Percentiles rank a stretch among this genome's conserved stretches.
phyloP scores from a whole-genome alignment of 768 basidiomycete genomes.

The Agrocybe chaxingu region DNA sequence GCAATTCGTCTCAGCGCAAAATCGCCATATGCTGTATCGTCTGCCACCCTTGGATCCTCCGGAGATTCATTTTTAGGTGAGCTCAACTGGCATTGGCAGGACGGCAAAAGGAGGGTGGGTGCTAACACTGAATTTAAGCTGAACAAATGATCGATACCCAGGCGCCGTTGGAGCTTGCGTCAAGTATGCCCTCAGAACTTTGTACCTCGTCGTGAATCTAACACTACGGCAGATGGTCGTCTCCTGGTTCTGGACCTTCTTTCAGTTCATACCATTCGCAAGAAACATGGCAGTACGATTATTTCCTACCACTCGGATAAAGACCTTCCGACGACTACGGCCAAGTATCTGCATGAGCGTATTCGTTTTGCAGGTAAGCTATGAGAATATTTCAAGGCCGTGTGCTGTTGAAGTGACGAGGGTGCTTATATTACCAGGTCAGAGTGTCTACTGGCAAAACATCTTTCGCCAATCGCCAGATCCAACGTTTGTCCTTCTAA shows the following conservation, averaged over 20 bases:
- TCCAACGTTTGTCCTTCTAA: constrained; percentile 52
- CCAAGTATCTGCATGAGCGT: constrained; percentile 38
- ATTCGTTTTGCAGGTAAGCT: constrained; percentile 42
- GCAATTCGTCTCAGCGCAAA: constrained; percentile 12
- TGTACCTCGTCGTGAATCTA: background rate
- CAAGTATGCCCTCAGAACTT: constrained; percentile 13
- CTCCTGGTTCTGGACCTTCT: constrained; percentile 43
- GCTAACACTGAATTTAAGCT: constrained; percentile 10
- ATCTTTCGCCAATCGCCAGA: constrained; percentile 39
- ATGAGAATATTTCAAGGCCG: background rate
- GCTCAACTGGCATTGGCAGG: constrained; percentile 1
- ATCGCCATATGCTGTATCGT: constrained; percentile 14
- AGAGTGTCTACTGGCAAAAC: constrained; percentile 46
- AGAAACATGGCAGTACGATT: constrained; percentile 37
- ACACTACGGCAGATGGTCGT: constrained; percentile 20
- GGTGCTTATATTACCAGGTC: constrained; percentile 21
- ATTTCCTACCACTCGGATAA: constrained; percentile 43
- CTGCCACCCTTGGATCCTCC: constrained; percentile 6
- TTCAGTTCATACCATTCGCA: constrained; percentile 45
- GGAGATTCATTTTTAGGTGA: background rate
- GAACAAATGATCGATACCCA: constrained; percentile 29
- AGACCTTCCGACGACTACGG: constrained; percentile 33
- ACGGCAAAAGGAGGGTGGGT: background rate
- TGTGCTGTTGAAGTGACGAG: background rate
- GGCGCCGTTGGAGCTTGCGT: constrained; percentile 21